Conservation (phyloP, 2,329 filamentous ascomycete species). For the Drechslera avenae region DNA sequence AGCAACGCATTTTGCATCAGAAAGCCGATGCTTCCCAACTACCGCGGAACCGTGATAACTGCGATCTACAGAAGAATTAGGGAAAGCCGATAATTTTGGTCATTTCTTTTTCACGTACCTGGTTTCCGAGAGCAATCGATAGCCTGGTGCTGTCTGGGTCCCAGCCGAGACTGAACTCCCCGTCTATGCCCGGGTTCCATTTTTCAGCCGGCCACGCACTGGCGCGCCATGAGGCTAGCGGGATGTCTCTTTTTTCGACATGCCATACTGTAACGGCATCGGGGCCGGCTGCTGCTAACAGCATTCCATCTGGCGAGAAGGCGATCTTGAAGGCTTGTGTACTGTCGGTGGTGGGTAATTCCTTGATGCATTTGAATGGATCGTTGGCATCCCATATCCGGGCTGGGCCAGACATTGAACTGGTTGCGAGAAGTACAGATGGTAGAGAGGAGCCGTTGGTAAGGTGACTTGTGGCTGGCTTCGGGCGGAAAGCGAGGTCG, state of each 20-base stretch:
- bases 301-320: slow-evolving; percentile 52
- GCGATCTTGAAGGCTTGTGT: slow-evolving; percentile 49
- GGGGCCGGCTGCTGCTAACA: slow-evolving; percentile 52
- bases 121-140: slow-evolving; percentile 46
- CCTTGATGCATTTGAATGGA: slow-evolving; percentile 41
- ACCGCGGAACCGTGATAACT: slow-evolving; percentile 40
- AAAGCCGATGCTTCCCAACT: slow-evolving; percentile 8
- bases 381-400: slow-evolving; percentile 50
- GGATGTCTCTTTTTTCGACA: slow-evolving; percentile 40
- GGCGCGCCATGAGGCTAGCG: slow-evolving; percentile 45
- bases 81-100: not conserved
- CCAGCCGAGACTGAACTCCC: slow-evolving; percentile 47
- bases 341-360: slow-evolving; percentile 38
- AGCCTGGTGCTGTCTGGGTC: slow-evolving; percentile 47
- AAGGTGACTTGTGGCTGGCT: slow-evolving; percentile 18
- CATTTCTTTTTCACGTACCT: slow-evolving; percentile 34
- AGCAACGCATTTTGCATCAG: too few species aligned
- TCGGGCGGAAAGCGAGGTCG: slow-evolving; percentile 50
- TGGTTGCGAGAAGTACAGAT: slow-evolving; percentile 47
- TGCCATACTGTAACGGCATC: slow-evolving; percentile 55
- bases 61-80: slow-evolving; percentile 37
- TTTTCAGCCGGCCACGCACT: slow-evolving; percentile 31
- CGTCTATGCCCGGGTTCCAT: slow-evolving; percentile 42
- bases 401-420: slow-evolving; percentile 48
- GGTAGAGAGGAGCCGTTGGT: slow-evolving; percentile 28